Evolutionary conservation across 352 stramenopile species (phyloP), one percentile per base, ranked within the genome.

Genomic region (Pythium rishiriense): DNA sequence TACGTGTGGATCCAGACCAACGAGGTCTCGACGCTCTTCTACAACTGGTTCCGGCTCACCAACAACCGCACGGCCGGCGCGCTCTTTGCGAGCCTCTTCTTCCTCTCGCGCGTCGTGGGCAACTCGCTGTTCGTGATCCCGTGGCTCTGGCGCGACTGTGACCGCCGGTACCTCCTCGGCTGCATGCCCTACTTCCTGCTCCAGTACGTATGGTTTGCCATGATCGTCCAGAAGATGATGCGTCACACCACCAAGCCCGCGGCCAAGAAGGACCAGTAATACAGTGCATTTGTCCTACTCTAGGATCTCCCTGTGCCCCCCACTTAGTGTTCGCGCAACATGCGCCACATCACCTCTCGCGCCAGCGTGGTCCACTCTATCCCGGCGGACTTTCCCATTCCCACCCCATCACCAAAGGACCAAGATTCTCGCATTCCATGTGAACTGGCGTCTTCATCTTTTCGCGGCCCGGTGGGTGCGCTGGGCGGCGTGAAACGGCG

Each of bases 1-100:
- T 92, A 92, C 74, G 81, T 91, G 55, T 92, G 81, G 81, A 90
- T 92, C 67, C 83, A 92, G 58, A 92, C 83, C 29, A 92, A 92
- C 58, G 83, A 92, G 64, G 71, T 92, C 57, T 91, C 81, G 66
- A 92, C 83, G 56, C 69, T 70, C 50, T 92, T 92, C 68, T 92
- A 91, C 75, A 90, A 90, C 59, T 92, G 83, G 83, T 90, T 81
- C 56, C 76, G 83, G 37, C 75, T 90, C 58, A 91, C 78, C 45
- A 72, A 86, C 69, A 90, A 51, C 69, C 71, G 52, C 3, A 33
- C 82, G 24, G 83, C 83, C 0, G 83, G 81, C 29, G 72, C 59
- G 33, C 64, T 90, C 24, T 92, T 92, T 58, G 76, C 63, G 33
- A 53, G 57, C 43, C 76, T 74, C 28, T 92, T 92, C 71, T 92